These are phyloP conservation scores for Vaccinium myrtillus DNA, from an alignment of 148 eudicot species.

Conservation along the genomic window DNA sequence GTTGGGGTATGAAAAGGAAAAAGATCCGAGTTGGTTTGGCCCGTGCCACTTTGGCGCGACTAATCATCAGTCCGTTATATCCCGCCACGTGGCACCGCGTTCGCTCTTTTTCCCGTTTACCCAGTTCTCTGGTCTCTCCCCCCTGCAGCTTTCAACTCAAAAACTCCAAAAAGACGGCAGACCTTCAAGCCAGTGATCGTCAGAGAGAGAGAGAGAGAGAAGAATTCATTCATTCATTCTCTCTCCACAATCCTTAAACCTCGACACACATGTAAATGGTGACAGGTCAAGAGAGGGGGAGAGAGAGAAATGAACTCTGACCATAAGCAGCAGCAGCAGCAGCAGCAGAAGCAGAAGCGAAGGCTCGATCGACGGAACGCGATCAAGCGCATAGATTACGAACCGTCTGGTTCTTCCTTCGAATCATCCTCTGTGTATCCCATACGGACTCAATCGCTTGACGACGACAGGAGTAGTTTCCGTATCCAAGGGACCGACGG, in stretches of 20 bases:
- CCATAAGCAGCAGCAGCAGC: conserved; percentile 12
- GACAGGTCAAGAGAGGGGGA: neutral
- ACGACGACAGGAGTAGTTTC: conserved; percentile 39
- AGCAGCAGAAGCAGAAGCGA: no score
- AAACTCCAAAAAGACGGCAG: neutral
- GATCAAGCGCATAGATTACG: conserved; percentile 53
- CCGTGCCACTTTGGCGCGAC: neutral
- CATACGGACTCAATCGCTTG: conserved; percentile 42
- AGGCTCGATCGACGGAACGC: conserved; percentile 73
- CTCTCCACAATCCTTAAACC: no score
- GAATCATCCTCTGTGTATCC: conserved; percentile 16
- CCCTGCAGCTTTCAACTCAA: neutral
- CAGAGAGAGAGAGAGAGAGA: neutral
- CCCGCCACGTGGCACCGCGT: conserved; percentile 21
- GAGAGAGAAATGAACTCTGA: conserved; percentile 13
- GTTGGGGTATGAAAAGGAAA: no score
- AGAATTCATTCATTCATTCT: neutral
- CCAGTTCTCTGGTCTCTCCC: no score
- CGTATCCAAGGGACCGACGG: conserved; percentile 64
- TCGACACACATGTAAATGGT: neutral
- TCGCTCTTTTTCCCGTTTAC: neutral
- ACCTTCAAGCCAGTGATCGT: neutral
- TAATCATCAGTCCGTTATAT: neutral
- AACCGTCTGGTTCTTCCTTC: conserved; percentile 40
- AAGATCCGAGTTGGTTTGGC: neutral